Base-by-base conservation (phyloP, 2,329 filamentous ascomycete species). In the Teratosphaeria zuluensis region DNA sequence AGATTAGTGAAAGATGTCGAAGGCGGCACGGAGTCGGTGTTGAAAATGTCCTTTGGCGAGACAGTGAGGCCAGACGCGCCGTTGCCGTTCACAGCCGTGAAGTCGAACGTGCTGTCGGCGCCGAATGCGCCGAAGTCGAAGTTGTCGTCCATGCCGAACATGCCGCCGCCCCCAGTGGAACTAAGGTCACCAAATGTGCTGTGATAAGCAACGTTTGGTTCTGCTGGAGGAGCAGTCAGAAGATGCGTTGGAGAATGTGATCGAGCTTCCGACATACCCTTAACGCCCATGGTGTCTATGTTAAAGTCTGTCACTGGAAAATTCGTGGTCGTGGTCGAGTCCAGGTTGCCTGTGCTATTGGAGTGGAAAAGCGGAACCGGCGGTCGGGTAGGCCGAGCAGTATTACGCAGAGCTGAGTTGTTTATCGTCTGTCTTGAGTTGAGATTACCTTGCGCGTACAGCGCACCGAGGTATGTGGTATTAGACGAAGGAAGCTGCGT, bases 1-100 rank as follows among this genome's bases (percentile, higher is more conserved):
- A 96, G 71, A 63, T 90, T 85, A 38, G 91, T 95, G 70, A 94
- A 84, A 35, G 89, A 85, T 53, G 86, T 81, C 1, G 91, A 95
- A 69, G 89, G 89, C 32, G 91, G 91, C 42, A 90, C 84, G 62
- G 90, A 95, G 60, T 81, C 79, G 68, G 89, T 84, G 65, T 84
- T 83, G 66, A 92, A 79, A 64, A 95, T 79, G 69, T 96, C 90
- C 73, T 89, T 86, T 21, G 91, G 91, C 62, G 91, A 96, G 62
- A 96, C 83, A 51, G 91, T 96, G 60, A 72, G 73, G 63, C 73
- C 73, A 62, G 72, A 71, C n/a, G 64, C 61, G 33, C 21, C 14
- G 60, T 53, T 57, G 51, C 58, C 56, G 68, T 79, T 80, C 71
- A 79, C 73, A 16, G 60, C 56, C 14, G 60, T 59, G 55, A 59